Evolutionary conservation across 768 basidiomycete species (phyloP).

Genomic region (Lentinula raphanica): DNA sequence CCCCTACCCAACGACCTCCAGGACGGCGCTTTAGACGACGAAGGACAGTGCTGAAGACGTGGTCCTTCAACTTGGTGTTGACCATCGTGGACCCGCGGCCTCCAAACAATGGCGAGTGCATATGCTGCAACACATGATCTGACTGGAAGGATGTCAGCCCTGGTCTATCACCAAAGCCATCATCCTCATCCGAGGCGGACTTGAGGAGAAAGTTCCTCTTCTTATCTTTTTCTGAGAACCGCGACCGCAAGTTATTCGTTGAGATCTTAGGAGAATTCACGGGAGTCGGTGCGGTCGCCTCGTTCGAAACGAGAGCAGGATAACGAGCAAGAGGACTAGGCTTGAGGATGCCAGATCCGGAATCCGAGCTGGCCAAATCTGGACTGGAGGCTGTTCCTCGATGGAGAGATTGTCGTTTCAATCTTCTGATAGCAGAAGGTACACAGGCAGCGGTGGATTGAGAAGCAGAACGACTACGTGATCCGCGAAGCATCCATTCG

Average conservation of each 20-base stretch:
- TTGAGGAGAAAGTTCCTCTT: conserved; percentile 9
- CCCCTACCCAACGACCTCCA: conserved; percentile 32
- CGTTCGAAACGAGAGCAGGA: conserved; percentile 28
- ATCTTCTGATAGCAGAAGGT: conserved; percentile 26
- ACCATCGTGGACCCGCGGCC: conserved; percentile 92
- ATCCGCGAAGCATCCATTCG: conserved; percentile 66
- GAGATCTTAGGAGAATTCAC: conserved; percentile 40
- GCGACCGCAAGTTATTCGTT: conserved; percentile 9
- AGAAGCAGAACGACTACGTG: conserved; percentile 43
- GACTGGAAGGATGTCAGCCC: conserved; percentile 36
- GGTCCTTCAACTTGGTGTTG: conserved; percentile 91
- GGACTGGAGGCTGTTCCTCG: conserved; percentile 67
- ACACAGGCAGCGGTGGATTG: conserved; percentile 37
- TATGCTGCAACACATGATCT: conserved; percentile 35
- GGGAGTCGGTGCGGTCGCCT: conserved; percentile 44
- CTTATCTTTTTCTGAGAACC: conserved; percentile 25
- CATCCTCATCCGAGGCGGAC: conserved; percentile 28
- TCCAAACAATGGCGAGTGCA: conserved; percentile 42
- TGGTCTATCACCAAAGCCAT: conserved; percentile 18
- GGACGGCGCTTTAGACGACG: conserved; percentile 61
- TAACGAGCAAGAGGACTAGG: conserved; percentile 40
- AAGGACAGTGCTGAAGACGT: conserved; percentile 88
- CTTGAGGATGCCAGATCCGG: conserved; percentile 14
- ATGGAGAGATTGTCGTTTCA: conserved; percentile 38
- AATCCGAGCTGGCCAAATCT: conserved; percentile 33